A percentile compares a stretch with the other conserved stretches of the same genome.
Evolutionary conservation across 208 protist species (phyloP).

Genomic region (Leishmania braziliensis): DNA sequence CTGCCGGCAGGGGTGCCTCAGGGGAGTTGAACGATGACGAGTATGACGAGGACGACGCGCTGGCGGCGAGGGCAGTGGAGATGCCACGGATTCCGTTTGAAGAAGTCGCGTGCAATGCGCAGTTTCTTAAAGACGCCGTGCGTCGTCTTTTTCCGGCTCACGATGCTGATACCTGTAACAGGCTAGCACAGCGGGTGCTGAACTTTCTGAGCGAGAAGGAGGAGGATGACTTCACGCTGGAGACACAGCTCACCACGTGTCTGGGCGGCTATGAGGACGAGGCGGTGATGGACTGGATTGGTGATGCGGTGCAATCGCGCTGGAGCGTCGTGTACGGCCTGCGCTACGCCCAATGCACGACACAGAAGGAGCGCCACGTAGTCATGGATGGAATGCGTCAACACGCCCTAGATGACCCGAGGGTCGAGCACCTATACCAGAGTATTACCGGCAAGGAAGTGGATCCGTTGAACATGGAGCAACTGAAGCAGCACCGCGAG

Average conservation of each 20-base stretch:
- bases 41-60: conserved; percentile 33
- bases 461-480: conserved; percentile 31
- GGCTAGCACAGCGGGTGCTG: conserved; percentile 67
- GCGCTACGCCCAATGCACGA: conserved; percentile 55
- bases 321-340: conserved; percentile 87
- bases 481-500: conserved; percentile 9
- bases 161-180: conserved; percentile 53
- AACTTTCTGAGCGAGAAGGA: conserved; percentile 59
- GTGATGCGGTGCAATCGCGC: conserved; percentile 60
- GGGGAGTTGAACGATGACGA: conserved; percentile 24
- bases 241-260: conserved; percentile 88
- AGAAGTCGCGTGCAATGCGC: conserved; percentile 82
- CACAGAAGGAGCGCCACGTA: conserved; percentile 65
- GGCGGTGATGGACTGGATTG: conserved; percentile 82
- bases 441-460: conserved; percentile 83
- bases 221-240: conserved; percentile 71
- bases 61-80: background rate
- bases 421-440: conserved; percentile 81
- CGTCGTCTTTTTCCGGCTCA: conserved; percentile 80
- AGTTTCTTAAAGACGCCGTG: conserved; percentile 80
- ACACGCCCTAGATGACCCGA: conserved; percentile 62
- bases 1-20: conserved; percentile 6
- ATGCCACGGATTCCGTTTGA: conserved; percentile 63
- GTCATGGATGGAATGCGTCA: conserved; percentile 80
- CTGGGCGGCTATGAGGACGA: conserved; percentile 86